These are phyloP conservation scores for Lasiosphaeria ovina DNA, from an alignment of 495 filamentous ascomycete genomes.

Conservation along the genomic window DNA sequence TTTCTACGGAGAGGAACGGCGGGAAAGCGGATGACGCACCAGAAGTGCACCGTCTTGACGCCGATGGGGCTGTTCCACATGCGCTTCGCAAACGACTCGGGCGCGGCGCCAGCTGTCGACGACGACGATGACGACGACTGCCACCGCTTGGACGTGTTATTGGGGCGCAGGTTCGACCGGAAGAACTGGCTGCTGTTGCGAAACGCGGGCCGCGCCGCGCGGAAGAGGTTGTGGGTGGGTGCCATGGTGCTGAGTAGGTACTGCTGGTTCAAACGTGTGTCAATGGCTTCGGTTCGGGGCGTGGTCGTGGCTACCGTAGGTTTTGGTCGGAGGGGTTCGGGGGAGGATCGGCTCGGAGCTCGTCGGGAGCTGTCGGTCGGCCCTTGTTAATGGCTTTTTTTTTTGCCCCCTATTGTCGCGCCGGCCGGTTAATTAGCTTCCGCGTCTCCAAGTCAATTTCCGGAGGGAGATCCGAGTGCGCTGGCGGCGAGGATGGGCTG, in stretches of 20 bases:
- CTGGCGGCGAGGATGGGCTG: no score
- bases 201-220: constrained; percentile 51
- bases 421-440: no score
- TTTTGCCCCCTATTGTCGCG: no score
- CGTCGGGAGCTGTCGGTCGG: no score
- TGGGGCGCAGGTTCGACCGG: constrained; percentile 49
- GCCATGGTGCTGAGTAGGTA: constrained; percentile 29
- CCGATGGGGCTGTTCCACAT: constrained; percentile 86
- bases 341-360: no score
- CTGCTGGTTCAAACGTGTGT: constrained; percentile 4
- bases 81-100: constrained; percentile 61
- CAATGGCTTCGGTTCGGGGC: no score
- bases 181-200: constrained; percentile 44
- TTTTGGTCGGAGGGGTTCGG: constrained; percentile 9
- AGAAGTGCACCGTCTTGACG: constrained; percentile 97
- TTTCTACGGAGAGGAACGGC: not conserved
- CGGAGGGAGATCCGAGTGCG: no score
- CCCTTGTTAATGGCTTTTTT: no score
- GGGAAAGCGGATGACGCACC: constrained; percentile 43
- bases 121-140: constrained; percentile 55
- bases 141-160: constrained; percentile 58
- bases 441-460: no score
- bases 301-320: no score
- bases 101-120: constrained; percentile 29
- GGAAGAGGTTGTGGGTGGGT: constrained; percentile 39